Evolutionary conservation across 2,329 filamentous ascomycete genomes (phyloP), one percentile per base, ranked within the genome.

Genomic region (Piedraia hortae): DNA sequence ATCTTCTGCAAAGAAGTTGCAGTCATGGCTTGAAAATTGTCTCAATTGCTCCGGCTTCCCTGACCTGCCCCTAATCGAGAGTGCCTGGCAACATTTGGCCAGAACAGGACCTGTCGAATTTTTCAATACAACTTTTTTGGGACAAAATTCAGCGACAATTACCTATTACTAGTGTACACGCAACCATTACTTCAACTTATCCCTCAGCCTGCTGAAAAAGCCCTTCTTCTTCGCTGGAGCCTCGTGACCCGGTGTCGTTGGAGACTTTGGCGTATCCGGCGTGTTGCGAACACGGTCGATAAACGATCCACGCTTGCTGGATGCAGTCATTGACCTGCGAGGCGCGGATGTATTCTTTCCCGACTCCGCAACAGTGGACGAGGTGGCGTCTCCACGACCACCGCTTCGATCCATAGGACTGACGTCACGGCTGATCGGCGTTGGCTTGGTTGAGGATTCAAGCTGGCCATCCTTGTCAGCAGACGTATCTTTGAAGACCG

Each of bases 201-300:
- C 50, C 46, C 54, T 53, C 28, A 56, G 30, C 40, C 47, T 51
- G 31, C 46, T 46, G 27, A 54, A 53, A 35, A 54, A 43, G 24
- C 44, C 44, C 35, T 50, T 44, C 43, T 51, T 52, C 39, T 50
- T 49, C 28, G 33, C 32, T 10, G 34, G 31, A n/a, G 23, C 25
- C 10, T 28, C 24, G 13, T 23, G 24, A 21, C 27, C 26, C 27
- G 36, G 15, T 31, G 30, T 26, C 15, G 28, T 28, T 12, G 42
- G 32, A 27, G 30, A 33, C 28, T 35, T 36, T n/a, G 41, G 30
- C 26, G 42, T 48, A 23, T 48, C 44, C n/a, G 48, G 42, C 5
- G 47, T 48, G 12, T 36, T 41, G 32, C 42, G 34, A 7, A 36
- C 20, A 18, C 32, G 27, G 18, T 36, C 36, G 12, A 34, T 32